Evolutionary conservation across 2,329 filamentous ascomycete species (phyloP), one percentile per base, ranked within the genome.

Genomic region (Fusarium nurragi): DNA sequence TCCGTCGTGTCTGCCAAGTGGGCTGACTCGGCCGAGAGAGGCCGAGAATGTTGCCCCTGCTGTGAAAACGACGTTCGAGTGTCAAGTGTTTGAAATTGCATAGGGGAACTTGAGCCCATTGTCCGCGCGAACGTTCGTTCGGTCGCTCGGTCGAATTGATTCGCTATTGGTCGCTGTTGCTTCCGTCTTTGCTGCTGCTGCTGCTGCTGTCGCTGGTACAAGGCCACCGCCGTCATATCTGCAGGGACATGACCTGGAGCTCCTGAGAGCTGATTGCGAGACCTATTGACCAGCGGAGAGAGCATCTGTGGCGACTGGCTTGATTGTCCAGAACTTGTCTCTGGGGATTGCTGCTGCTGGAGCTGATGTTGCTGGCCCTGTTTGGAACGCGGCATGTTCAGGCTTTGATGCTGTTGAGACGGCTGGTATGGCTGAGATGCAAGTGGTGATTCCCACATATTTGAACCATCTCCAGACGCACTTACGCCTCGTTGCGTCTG

Each of bases 161-260:
- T 64, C 11, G 67, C 26, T 28, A 68, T 40, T 16, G 69, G 69
- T 26, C 61, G 65, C 25, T 67, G 65, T 28, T 71, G 69, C 26
- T 60, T 62, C 28, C 66, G 65, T 30, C 64, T 65, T 16, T 60
- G 49, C 16, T 60, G 52, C 30, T 66, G 67, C 22, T 65, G 65
- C 26, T 68, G 67, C 9, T 51, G 58, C 18, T 59, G 61, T 25
- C 46, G 52, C 25, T 66, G 58, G 19, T 64, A 67, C 14, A 60
- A 55, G 6, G 48, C 39, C n/a, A 68, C 52, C 3, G 48, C 25
- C 10, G 54, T 44, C 45, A 68, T 58, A 32, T 44, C 26, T 30
- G 39, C 23, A 14, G 38, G 47, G 14, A 54, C 34, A 4, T 39
- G 51, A 18, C 37, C 36, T 10, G 58, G 45, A 16, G 34, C 36